Percentiles rank a stretch among this genome's conserved stretches.
These are phyloP conservation scores for Murraya koenigii DNA, from an alignment of 345 rosid species.

Conservation along the genomic window DNA sequence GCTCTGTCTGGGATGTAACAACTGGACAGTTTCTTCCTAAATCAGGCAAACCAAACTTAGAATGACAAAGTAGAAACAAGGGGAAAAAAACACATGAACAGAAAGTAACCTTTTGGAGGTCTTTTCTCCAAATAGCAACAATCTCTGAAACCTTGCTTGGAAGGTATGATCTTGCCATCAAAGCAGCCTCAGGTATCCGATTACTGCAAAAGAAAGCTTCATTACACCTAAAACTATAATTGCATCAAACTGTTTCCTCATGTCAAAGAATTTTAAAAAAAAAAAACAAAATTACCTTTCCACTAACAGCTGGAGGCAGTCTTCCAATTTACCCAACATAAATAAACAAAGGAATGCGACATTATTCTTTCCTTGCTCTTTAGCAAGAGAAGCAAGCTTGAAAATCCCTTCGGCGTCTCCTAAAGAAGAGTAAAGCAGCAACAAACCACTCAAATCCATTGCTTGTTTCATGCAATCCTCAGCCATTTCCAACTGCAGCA, in stretches of 20 bases:
- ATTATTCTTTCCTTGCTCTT: slow-evolving; percentile 96
- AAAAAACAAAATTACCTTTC: slow-evolving; percentile 54
- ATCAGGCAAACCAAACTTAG: neutral
- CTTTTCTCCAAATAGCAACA: slow-evolving; percentile 95
- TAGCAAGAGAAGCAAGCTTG: slow-evolving; percentile 79
- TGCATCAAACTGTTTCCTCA: slow-evolving; percentile 5
- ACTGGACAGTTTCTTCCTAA: neutral
- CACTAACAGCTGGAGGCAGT: slow-evolving; percentile 87
- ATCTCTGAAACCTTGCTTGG: slow-evolving; percentile 99
- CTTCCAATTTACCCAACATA: slow-evolving; percentile 93
- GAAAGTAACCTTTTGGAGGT: slow-evolving; percentile 70
- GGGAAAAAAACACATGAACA: slow-evolving; percentile 5
- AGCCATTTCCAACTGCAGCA: slow-evolving; percentile 91
- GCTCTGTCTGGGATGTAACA: neutral
- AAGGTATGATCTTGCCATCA: slow-evolving; percentile 97
- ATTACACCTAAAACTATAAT: slow-evolving; percentile 15
- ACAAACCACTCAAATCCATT: slow-evolving; percentile 92
- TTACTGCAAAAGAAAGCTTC: slow-evolving; percentile 51
- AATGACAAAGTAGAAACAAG: neutral
- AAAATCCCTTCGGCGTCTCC: slow-evolving; percentile 95
- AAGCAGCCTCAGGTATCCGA: slow-evolving; percentile 99
- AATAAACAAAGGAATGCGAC: slow-evolving; percentile 92
- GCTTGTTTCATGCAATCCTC: slow-evolving; percentile 95
- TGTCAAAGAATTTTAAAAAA: slow-evolving; percentile 8
- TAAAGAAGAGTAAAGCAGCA: slow-evolving; percentile 89